Conservation (phyloP, 768 basidiomycete genomes). For the Sarcomyxa edulis region DNA sequence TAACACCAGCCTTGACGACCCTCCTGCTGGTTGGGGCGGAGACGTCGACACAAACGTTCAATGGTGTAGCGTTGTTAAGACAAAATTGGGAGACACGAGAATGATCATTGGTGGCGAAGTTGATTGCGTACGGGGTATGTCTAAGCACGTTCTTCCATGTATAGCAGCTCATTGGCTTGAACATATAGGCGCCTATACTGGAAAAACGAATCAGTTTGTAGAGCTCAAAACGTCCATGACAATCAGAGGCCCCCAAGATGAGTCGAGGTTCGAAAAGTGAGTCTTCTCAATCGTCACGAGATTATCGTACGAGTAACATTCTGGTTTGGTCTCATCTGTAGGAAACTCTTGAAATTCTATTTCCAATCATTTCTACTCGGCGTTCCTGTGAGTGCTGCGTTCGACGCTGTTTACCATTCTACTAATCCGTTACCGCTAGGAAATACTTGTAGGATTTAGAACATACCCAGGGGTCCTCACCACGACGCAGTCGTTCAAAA, state of each 20-base stretch:
- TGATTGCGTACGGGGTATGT: constrained; percentile 76
- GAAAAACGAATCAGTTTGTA: constrained; percentile 63
- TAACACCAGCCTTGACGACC: too few species aligned
- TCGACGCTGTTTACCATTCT: constrained; percentile 9
- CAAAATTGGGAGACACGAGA: constrained; percentile 67
- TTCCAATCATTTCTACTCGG: constrained; percentile 89
- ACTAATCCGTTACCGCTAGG: constrained; percentile 33
- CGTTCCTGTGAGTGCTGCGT: constrained; percentile 59
- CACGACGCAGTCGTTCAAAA: constrained; percentile 69
- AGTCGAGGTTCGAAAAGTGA: constrained; percentile 76
- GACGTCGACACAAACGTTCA: constrained; percentile 86
- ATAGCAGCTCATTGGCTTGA: constrained; percentile 2
- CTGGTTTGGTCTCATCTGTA: constrained; percentile 24
- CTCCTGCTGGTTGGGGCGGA: constrained; percentile 63
- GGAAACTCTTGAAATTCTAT: constrained; percentile 90
- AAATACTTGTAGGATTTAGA: constrained; percentile 85
- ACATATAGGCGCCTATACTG: constrained; percentile 49
- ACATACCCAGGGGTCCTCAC: constrained; percentile 67
- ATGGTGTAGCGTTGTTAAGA: constrained; percentile 88
- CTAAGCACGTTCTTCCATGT: background rate
- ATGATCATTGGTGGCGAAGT: constrained; percentile 87
- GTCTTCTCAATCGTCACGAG: constrained; percentile 10
- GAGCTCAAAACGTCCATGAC: constrained; percentile 84
- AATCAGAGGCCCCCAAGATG: constrained; percentile 61
- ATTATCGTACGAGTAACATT: background rate